These are phyloP conservation scores for Helianthus annuus DNA, from an alignment of 129 eudicot species.

Conservation along the genomic window HanXRQr2.0-SUNRISE NC_035446.2:96868307-96868806, in stretches of 20 bases:
- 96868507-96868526: conserved; percentile 63
- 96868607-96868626: neutral
- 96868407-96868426: neutral
- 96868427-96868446: neutral
- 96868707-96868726: neutral
- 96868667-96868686: neutral
- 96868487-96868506: conserved; percentile 76
- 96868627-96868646: neutral
- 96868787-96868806: too few relatives aligned
- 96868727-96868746: too few relatives aligned
- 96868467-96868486: conserved; percentile 44
- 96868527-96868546: conserved; percentile 48
- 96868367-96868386: conserved; percentile 87
- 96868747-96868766: too few relatives aligned
- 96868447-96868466: conserved; percentile 3
- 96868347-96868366: conserved; percentile 64
- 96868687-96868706: conserved; percentile 1
- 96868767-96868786: too few relatives aligned
- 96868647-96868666: neutral
- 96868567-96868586: neutral
- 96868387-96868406: neutral
- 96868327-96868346: conserved; percentile 40
- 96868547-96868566: conserved; percentile 57
- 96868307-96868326: neutral
- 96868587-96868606: neutral